These are phyloP conservation scores for Pichia sp. DNA, from an alignment of 1,139 yeast genomes.

Conservation along the genomic window DNA sequence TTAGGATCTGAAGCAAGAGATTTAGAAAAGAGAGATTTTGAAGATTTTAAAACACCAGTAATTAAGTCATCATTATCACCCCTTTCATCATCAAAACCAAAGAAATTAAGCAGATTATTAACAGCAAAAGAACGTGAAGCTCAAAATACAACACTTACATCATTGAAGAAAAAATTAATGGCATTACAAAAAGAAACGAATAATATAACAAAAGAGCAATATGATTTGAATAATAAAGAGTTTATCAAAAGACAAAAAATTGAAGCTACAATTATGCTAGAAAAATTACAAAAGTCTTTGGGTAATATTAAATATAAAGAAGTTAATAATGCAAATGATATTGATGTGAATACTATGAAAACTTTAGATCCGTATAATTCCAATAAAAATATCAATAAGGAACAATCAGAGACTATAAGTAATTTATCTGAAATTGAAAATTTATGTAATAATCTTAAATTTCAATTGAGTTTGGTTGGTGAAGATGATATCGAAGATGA, in stretches of 20 bases:
- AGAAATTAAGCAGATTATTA: slow-evolving; percentile 41
- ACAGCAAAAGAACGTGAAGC: not conserved
- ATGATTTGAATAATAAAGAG: not conserved
- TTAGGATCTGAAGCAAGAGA: slow-evolving; percentile 74
- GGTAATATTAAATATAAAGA: slow-evolving; percentile 34
- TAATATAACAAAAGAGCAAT: not conserved
- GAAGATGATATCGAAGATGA: slow-evolving; percentile 27
- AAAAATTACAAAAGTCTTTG: not conserved
- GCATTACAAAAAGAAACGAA: not conserved
- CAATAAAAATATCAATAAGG: not conserved
- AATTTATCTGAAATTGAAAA: slow-evolving; percentile 17
- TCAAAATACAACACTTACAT: not conserved
- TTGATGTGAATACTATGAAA: slow-evolving; percentile 11
- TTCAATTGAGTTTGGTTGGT: slow-evolving; percentile 20
- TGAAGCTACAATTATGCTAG: not conserved
- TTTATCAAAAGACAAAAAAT: not conserved
- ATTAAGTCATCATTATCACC: not conserved
- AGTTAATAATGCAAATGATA: slow-evolving; percentile 43
- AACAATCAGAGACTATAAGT: not conserved
- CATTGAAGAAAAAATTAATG: not conserved
- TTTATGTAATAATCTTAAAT: slow-evolving; percentile 22
- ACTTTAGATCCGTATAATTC: slow-evolving; percentile 34
- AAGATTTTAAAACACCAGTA: slow-evolving; percentile 27
- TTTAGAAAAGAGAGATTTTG: slow-evolving; percentile 80
- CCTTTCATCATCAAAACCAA: not conserved